Evolutionary conservation across 2,329 filamentous ascomycete genomes (phyloP), one percentile per base, ranked within the genome.

Genomic region (Penicillium sp.): DNA sequence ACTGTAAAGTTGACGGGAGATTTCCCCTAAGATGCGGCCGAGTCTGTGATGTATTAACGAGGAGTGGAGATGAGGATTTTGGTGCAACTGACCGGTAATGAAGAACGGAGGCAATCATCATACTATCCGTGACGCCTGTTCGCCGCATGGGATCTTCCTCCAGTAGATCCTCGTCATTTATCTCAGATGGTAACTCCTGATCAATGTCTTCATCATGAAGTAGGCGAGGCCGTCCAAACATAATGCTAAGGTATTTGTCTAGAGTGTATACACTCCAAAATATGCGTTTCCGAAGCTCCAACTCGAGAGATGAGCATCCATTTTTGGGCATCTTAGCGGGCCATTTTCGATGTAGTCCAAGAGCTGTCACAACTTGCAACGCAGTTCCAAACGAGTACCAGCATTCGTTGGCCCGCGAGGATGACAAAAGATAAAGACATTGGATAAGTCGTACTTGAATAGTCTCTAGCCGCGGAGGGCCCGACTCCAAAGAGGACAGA

Each of bases 141-240:
- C 73, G 67, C 3, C 71, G 56, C 1, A 63, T 59, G 8, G 75
- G 66, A 24, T 81, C 72, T 31, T 76, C 65, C 9, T 76, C 63
- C 1, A 80, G 77, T 71, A 87, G 80, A 29, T 85, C 79, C 37
- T 84, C 80, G 56, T 87, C 84, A 53, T 85, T 83, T 44, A 85
- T 76, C 52, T 76, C 75, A 24, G 73, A 69, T 5, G 85, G 85
- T n/a, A 84, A 76, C 2, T 81, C 79, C 56, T 87, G 85, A 52
- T 88, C 85, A 48, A 86, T 84, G 50, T 88, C 84, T 33, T 86
- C 83, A 45, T 88, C 85, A 48, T 86, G 84, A 26, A 86, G 83
- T 14, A 85, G 77, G 8, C 83, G 71, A 1, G 86, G 86, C 6
- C 86, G 76, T 0, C 86, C 86, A 29, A 87, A 80, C 19, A 86